phyloP scores from a whole-genome alignment of 345 rosid species.

The Eucalyptus cloeziana region DNA sequence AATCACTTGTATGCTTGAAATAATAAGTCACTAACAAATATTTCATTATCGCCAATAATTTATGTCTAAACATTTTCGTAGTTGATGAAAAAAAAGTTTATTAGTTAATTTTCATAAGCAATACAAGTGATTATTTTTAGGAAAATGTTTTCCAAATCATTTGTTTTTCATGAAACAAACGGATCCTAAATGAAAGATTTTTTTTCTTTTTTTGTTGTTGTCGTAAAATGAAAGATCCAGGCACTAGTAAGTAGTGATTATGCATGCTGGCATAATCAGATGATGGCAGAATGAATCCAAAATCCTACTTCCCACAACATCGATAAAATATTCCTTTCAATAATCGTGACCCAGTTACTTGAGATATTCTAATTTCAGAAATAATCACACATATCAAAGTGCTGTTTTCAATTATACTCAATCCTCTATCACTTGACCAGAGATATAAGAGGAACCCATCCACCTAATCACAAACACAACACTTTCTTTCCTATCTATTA shows the following conservation, averaged over 20 bases:
- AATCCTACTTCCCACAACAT: neutral
- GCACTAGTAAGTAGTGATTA: neutral
- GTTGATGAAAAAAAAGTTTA: neutral
- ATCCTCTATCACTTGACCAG: neutral
- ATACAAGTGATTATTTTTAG: neutral
- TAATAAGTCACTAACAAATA: neutral
- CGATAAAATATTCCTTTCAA: neutral
- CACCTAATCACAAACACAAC: neutral
- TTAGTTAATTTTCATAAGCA: no score
- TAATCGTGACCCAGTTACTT: neutral
- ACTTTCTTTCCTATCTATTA: neutral
- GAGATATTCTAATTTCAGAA: neutral
- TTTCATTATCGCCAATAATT: neutral
- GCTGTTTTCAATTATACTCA: neutral
- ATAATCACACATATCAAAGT: neutral
- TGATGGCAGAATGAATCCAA: neutral
- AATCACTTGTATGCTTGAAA: neutral
- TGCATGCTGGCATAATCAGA: neutral
- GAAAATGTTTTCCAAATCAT: neutral
- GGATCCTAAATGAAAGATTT: neutral
- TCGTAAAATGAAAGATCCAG: neutral
- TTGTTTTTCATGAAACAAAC: no score
- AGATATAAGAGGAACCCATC: neutral
- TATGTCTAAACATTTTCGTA: neutral
- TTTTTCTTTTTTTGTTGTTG: no score